Evolutionary conservation across 23 red algal species (phyloP).

Genomic region (Gracilaria gracilis): DNA sequence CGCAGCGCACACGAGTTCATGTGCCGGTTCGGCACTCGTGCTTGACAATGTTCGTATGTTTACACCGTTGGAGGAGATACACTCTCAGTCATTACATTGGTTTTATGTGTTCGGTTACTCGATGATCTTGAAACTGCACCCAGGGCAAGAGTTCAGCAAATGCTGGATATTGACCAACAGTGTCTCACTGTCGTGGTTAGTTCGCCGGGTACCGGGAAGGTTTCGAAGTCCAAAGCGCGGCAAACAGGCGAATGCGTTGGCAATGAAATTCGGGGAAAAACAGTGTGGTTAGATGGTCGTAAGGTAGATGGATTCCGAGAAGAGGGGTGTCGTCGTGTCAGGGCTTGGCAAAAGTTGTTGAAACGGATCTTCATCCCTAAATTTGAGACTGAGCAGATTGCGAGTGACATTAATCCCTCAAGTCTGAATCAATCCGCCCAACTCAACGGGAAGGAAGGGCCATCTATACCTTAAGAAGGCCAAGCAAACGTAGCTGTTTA

Average conservation of each 20-base stretch:
- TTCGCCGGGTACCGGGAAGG: slow-evolving; percentile 46
- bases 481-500: neutral
- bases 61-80: slow-evolving; percentile 64
- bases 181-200: slow-evolving; percentile 71
- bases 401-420: neutral
- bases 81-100: slow-evolving; percentile 57
- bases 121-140: slow-evolving; percentile 68
- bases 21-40: slow-evolving; percentile 30
- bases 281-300: slow-evolving; percentile 70
- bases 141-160: slow-evolving; percentile 44
- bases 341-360: slow-evolving; percentile 54
- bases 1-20: slow-evolving; percentile 28
- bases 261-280: slow-evolving; percentile 41
- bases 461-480: neutral
- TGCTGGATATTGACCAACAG: slow-evolving; percentile 74
- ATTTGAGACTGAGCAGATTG: neutral
- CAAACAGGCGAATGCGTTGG: slow-evolving; percentile 52
- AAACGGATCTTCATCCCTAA: slow-evolving; percentile 2
- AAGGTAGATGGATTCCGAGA: slow-evolving; percentile 55
- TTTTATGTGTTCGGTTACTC: slow-evolving; percentile 69
- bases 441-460: neutral
- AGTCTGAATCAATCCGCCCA: neutral
- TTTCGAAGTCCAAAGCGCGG: slow-evolving; percentile 63
- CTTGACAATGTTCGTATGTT: slow-evolving; percentile 74
- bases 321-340: slow-evolving; percentile 39